phyloP scores from a whole-genome alignment of 306 rosid species.

The Echinosophora koreensis region DNA sequence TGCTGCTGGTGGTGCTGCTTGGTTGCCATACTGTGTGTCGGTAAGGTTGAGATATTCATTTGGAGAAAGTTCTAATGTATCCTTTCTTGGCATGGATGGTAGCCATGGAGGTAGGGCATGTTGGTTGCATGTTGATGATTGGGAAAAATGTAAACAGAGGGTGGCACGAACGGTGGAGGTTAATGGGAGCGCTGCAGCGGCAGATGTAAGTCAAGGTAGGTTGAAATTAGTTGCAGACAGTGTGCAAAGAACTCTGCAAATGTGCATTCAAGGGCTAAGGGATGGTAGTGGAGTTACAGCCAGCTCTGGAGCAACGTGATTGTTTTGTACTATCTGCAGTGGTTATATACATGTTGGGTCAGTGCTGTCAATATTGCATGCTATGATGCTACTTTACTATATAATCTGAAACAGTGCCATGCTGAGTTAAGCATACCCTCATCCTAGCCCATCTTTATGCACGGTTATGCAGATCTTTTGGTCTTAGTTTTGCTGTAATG shows the following conservation, averaged over 20 bases:
- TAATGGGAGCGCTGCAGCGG: conserved; percentile 60
- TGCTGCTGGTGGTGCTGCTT: conserved; percentile 98
- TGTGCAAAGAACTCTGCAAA: conserved; percentile 83
- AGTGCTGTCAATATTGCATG: conserved; percentile 43
- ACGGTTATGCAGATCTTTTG: conserved; percentile 35
- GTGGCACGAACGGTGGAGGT: conserved; percentile 79
- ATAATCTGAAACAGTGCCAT: conserved; percentile 31
- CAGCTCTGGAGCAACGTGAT: conserved; percentile 70
- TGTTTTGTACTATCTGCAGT: conserved; percentile 38
- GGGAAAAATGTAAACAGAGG: conserved; percentile 90
- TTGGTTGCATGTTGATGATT: conserved; percentile 86
- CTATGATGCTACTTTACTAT: conserved; percentile 30
- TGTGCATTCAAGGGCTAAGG: conserved; percentile 88
- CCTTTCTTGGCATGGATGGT: conserved; percentile 93
- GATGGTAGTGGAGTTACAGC: conserved; percentile 74
- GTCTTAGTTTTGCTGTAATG: conserved; percentile 46
- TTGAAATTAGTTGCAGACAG: conserved; percentile 86
- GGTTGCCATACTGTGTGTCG: conserved; percentile 98
- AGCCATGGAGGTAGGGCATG: conserved; percentile 99
- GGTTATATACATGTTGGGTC: conserved; percentile 40
- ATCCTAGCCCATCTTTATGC: neutral
- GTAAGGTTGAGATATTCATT: conserved; percentile 89
- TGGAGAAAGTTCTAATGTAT: conserved; percentile 77
- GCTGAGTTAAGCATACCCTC: conserved; percentile 41
- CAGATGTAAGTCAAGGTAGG: conserved; percentile 89